Conservation (phyloP, 2,329 filamentous ascomycete genomes). For the Neofusicoccum umdonicola region DNA sequence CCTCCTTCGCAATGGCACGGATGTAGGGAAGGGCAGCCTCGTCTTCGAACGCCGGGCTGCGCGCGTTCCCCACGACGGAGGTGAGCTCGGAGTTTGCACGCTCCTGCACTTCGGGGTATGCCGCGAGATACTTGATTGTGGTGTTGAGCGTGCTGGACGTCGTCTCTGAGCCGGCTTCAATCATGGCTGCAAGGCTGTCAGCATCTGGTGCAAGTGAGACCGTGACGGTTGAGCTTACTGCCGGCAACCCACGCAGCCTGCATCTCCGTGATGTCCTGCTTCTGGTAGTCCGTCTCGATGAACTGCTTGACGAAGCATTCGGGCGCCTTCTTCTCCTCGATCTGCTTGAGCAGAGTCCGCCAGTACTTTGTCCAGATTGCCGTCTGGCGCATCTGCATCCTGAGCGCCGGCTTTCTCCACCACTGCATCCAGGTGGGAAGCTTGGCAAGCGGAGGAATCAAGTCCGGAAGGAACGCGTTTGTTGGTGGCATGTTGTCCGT, state of each 20-base stretch:
- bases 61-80: conserved; percentile 25
- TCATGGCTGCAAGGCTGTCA: conserved; percentile 20
- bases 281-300: conserved; percentile 37
- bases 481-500: conserved; percentile 26
- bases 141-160: conserved; percentile 25
- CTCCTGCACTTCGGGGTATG: conserved; percentile 25
- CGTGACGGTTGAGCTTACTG: conserved; percentile 16
- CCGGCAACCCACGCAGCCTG: conserved; percentile 37
- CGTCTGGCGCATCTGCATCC: conserved; percentile 32
- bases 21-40: conserved; percentile 27
- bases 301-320: conserved; percentile 37
- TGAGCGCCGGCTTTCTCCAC: conserved; percentile 30
- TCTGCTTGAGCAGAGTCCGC: conserved; percentile 29
- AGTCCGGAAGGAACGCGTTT: conserved; percentile 32
- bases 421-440: conserved; percentile 31
- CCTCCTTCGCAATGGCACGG: conserved; percentile 29
- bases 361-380: conserved; percentile 35
- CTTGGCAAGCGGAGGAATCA: conserved; percentile 28
- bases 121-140: conserved; percentile 28
- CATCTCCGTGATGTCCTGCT: conserved; percentile 34
- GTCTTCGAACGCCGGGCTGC: conserved; percentile 31
- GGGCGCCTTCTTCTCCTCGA: conserved; percentile 31
- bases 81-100: conserved; percentile 29
- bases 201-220: too few species aligned
- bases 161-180: conserved; percentile 33